These are phyloP conservation scores for Ophidiomyces ophidiicola DNA, from an alignment of 2,329 filamentous ascomycete species.

Conservation along the genomic window DNA sequence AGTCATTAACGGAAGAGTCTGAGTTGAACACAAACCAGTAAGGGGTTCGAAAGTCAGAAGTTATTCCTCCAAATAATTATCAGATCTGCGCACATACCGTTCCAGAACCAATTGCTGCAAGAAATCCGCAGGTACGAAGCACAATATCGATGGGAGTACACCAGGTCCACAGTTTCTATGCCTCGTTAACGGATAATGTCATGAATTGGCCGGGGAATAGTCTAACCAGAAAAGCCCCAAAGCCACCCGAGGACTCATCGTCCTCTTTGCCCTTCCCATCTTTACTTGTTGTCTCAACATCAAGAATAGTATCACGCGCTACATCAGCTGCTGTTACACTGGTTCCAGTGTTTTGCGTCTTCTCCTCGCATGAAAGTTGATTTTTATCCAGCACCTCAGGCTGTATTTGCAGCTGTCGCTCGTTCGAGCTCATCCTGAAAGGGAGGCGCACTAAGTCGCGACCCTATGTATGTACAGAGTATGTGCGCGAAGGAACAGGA, in stretches of 20 bases:
- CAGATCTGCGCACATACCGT: conserved; percentile 11
- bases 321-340: neutral
- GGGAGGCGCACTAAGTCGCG: neutral
- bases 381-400: neutral
- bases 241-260: conserved; percentile 9
- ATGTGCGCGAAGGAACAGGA: too few relatives aligned
- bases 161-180: conserved; percentile 15
- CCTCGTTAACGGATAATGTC: neutral
- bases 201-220: neutral
- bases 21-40: neutral
- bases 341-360: neutral
- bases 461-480: neutral
- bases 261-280: conserved; percentile 8
- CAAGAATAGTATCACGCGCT: conserved; percentile 8
- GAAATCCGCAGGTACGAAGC: conserved; percentile 10
- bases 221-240: conserved; percentile 13
- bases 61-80: neutral
- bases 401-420: neutral
- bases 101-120: conserved; percentile 12
- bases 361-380: neutral
- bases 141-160: conserved; percentile 12
- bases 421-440: conserved; percentile 2
- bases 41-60: neutral
- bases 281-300: conserved; percentile 7
- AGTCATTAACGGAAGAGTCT: conserved; percentile 35